Evolutionary conservation across 179 eudicot species (phyloP).

Genomic region (Dionaea muscipula): DNA sequence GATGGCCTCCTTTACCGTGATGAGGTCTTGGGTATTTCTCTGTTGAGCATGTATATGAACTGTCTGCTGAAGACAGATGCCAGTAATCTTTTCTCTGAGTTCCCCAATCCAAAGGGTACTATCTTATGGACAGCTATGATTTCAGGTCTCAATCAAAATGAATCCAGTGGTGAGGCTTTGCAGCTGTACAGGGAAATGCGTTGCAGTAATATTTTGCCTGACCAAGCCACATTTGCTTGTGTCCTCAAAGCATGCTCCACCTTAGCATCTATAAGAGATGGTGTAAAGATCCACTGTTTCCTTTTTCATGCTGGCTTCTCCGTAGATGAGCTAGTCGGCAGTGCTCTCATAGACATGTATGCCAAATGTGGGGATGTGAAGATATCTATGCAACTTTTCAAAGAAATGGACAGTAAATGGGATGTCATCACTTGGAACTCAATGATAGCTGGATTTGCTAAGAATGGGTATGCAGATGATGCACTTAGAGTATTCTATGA

Average conservation of each 20-base stretch:
- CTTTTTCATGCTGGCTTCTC: constrained; percentile 48
- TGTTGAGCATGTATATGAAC: constrained; percentile 60
- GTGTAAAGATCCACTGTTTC: constrained; percentile 54
- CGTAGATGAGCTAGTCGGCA: constrained; percentile 53
- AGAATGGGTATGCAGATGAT: constrained; percentile 67
- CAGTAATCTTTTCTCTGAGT: constrained; percentile 40
- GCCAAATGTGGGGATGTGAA: constrained; percentile 77
- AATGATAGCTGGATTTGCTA: constrained; percentile 71
- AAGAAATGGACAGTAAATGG: constrained; percentile 41
- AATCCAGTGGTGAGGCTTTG: constrained; percentile 45
- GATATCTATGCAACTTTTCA: constrained; percentile 57
- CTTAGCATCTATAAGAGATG: constrained; percentile 50
- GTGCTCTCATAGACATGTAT: constrained; percentile 88
- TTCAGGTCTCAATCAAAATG: constrained; percentile 64
- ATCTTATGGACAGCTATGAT: constrained; percentile 78
- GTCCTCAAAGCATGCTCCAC: constrained; percentile 64
- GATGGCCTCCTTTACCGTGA: constrained; percentile 34
- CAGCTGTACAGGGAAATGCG: constrained; percentile 55
- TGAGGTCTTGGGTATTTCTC: constrained; percentile 61
- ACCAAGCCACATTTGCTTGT: constrained; percentile 84
- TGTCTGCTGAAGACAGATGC: constrained; percentile 36
- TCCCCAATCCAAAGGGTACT: constrained; percentile 45
- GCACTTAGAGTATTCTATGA: constrained; percentile 51
- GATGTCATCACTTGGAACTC: constrained; percentile 85
- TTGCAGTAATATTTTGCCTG: constrained; percentile 41